phyloP scores from a whole-genome alignment of 2,329 filamentous ascomycete genomes.

The Penicillium psychrosexuale region DNA sequence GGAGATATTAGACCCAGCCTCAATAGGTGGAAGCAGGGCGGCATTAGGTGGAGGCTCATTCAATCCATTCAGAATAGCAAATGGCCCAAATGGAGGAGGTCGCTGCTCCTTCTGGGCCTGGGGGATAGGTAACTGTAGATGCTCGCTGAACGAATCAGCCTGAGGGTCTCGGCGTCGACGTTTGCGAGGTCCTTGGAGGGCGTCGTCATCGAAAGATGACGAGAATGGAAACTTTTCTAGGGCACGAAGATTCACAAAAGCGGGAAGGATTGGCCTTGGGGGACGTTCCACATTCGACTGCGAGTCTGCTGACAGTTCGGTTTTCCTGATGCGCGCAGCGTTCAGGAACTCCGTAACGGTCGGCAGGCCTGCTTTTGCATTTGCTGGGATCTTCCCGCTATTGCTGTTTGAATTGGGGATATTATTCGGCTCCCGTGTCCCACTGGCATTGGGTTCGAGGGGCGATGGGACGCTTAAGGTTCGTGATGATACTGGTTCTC shows the following conservation, averaged over 20 bases:
- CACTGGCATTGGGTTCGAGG: conserved; percentile 45
- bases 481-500: conserved; percentile 45
- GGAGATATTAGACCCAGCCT: conserved; percentile 44
- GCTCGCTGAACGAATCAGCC: conserved; percentile 42
- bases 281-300: conserved; percentile 36
- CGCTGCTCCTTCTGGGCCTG: conserved; percentile 47
- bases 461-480: conserved; percentile 43
- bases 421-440: conserved; percentile 30
- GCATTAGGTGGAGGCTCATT: conserved; percentile 63
- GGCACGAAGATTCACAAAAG: conserved; percentile 48
- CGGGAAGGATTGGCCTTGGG: conserved; percentile 43
- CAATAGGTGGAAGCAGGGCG: conserved; percentile 60
- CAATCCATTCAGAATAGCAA: conserved; percentile 56
- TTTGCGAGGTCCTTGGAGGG: conserved; percentile 38
- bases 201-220: conserved; percentile 39
- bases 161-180: conserved; percentile 44
- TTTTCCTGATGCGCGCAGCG: conserved; percentile 36
- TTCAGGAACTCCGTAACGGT: conserved; percentile 38
- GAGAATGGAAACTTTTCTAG: conserved; percentile 45
- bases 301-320: conserved; percentile 30
- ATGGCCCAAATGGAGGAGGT: conserved; percentile 43
- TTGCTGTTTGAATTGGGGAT: conserved; percentile 28
- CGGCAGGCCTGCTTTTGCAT: conserved; percentile 27
- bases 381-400: conserved; percentile 33
- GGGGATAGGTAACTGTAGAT: conserved; percentile 49